These are phyloP conservation scores for Pyrus betulifolia DNA, from an alignment of 306 rosid species.

Conservation along the genomic window DNA sequence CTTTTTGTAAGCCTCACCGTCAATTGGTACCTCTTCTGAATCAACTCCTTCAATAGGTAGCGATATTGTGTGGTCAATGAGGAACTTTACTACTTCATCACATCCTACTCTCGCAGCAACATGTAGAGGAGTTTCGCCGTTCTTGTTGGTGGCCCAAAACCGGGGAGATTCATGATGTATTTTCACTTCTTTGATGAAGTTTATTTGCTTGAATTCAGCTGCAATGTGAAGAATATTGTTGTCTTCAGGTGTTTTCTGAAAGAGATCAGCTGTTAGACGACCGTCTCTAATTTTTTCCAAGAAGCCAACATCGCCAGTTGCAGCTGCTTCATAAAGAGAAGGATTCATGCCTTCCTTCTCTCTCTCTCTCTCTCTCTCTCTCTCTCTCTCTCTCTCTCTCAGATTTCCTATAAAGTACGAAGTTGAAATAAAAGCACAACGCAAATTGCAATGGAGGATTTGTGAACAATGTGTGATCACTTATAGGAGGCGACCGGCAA, in stretches of 20 bases:
- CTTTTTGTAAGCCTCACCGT: not conserved
- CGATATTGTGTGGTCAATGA: not conserved
- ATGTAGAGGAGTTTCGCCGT: conserved; percentile 11
- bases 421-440: too few species aligned
- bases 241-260: not conserved
- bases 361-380: too few species aligned
- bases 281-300: not conserved
- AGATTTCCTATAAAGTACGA: too few species aligned
- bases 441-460: too few species aligned
- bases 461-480: too few species aligned
- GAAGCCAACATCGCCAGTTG: not conserved
- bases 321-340: not conserved
- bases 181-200: not conserved
- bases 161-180: too few species aligned
- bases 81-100: not conserved
- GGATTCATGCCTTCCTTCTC: not conserved
- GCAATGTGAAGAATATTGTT: not conserved
- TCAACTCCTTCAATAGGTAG: not conserved
- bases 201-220: not conserved
- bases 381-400: too few species aligned
- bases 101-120: conserved; percentile 5
- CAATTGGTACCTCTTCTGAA: not conserved
- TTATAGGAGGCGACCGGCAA: too few species aligned
- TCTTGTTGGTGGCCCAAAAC: not conserved
- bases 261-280: too few species aligned